These are phyloP conservation scores for Aphanoascus verrucosus DNA, from an alignment of 2,329 filamentous ascomycete species.

Conservation along the genomic window DNA sequence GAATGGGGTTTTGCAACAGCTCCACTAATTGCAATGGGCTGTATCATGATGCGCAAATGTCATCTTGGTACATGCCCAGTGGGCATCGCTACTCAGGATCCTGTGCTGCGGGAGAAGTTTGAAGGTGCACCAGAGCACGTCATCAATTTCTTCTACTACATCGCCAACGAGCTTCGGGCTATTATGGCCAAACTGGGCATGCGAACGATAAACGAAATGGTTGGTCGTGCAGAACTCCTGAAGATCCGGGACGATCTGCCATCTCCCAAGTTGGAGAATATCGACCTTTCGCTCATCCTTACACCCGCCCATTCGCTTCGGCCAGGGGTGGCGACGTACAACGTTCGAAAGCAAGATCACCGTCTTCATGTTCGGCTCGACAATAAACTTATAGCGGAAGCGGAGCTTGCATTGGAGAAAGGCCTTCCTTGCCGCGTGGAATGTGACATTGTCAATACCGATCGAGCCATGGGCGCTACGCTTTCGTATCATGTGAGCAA, in stretches of 20 bases:
- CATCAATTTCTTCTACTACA: conserved; percentile 98
- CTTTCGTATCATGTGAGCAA: conserved; percentile 94
- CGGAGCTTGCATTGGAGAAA: conserved; percentile 88
- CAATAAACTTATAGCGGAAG: conserved; percentile 94
- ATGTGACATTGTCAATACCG: conserved; percentile 92
- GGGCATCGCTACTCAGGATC: conserved; percentile 90
- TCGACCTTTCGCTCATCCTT: conserved; percentile 83
- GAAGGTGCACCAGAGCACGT: conserved; percentile 86
- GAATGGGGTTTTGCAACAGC: conserved; percentile 96
- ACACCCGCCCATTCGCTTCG: conserved; percentile 93
- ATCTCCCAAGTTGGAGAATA: conserved; percentile 80
- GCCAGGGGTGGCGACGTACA: conserved; percentile 90
- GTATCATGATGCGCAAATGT: conserved; percentile 85
- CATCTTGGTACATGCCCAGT: conserved; percentile 72
- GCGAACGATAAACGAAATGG: conserved; percentile 95
- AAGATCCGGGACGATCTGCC: conserved; percentile 80
- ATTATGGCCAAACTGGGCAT: conserved; percentile 96
- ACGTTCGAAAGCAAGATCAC: conserved; percentile 95
- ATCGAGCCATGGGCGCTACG: conserved; percentile 84
- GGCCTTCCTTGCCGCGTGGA: conserved; percentile 86
- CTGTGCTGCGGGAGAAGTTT: conserved; percentile 90
- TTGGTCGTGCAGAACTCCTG: conserved; percentile 78
- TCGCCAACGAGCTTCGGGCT: conserved; percentile 87
- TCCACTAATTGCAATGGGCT: conserved; percentile 91
- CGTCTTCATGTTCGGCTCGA: conserved; percentile 84